Percentiles rank a stretch among this genome's conserved stretches.
These are phyloP conservation scores for Emericellopsis terricola DNA, from an alignment of 495 filamentous ascomycete genomes.

Conservation along the genomic window DNA sequence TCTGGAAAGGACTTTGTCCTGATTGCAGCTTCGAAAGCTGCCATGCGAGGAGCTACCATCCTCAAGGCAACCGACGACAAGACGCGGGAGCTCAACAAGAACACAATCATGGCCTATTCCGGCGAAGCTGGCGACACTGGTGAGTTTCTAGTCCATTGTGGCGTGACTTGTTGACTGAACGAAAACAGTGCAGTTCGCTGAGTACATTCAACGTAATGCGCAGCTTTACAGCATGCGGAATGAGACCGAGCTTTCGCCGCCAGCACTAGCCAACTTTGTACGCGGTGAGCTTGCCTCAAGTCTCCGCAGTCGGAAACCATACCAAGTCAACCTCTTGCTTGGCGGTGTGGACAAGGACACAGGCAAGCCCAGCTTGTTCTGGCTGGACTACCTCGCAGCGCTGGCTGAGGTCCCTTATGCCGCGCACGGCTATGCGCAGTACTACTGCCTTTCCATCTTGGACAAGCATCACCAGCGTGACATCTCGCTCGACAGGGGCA, in stretches of 20 bases:
- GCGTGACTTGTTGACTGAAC: conserved; percentile 11
- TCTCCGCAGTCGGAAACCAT: conserved; percentile 78
- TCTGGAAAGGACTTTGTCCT: conserved; percentile 98
- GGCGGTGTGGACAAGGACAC: conserved; percentile 83
- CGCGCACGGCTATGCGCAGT: conserved; percentile 96
- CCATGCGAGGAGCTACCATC: conserved; percentile 91
- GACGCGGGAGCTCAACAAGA: conserved; percentile 73
- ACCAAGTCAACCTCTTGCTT: conserved; percentile 88
- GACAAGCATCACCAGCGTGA: conserved; percentile 97
- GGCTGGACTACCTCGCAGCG: conserved; percentile 91
- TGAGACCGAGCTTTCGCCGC: conserved; percentile 71
- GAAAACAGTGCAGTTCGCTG: conserved; percentile 81
- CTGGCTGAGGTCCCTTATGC: conserved; percentile 81
- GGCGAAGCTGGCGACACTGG: conserved; percentile 95
- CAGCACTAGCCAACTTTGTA: conserved; percentile 79
- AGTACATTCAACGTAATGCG: conserved; percentile 97
- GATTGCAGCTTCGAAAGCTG: conserved; percentile 90
- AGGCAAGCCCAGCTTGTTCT: conserved; percentile 76
- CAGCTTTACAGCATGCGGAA: conserved; percentile 98
- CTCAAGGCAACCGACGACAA: conserved; percentile 96
- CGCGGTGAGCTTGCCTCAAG: conserved; percentile 80
- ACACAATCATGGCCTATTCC: conserved; percentile 90
- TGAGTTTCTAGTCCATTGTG: conserved; percentile 17
- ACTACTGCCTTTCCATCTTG: conserved; percentile 88
- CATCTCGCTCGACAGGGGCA: conserved; percentile 68